Evolutionary conservation across 257 asterid species (phyloP).

Genomic region (Solanum virginianum): DNA sequence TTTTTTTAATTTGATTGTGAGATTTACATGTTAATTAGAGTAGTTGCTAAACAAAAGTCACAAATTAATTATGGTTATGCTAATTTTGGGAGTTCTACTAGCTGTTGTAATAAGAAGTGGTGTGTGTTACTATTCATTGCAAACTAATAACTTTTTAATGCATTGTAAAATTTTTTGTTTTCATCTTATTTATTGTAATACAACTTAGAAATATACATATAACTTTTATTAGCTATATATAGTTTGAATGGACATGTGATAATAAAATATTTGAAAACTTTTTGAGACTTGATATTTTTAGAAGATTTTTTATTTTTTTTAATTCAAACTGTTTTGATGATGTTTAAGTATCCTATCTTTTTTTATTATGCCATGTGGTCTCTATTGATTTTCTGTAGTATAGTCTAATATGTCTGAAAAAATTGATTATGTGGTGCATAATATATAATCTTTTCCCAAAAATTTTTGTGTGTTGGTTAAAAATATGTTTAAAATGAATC

Average conservation of each 20-base stretch:
- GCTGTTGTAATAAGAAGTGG: background rate
- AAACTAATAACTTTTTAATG: background rate
- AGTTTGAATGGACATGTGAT: background rate
- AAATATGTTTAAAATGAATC: too few species aligned
- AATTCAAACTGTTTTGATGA: background rate
- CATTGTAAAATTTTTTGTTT: background rate
- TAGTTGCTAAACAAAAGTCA: background rate
- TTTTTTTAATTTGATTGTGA: background rate
- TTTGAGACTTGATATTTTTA: background rate
- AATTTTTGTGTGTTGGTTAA: too few species aligned
- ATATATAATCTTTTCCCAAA: too few species aligned
- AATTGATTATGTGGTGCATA: too few species aligned
- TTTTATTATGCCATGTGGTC: too few species aligned
- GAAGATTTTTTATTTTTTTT: background rate
- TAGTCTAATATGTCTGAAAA: too few species aligned
- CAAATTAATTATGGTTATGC: background rate
- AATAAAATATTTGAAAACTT: background rate
- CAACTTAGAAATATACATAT: background rate
- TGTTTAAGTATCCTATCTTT: too few species aligned
- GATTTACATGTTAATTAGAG: background rate
- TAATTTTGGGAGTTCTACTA: background rate
- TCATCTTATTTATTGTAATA: background rate
- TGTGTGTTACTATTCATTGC: background rate
- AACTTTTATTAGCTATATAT: background rate
- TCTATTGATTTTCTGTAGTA: too few species aligned